Percentiles rank a stretch among this genome's conserved stretches.
Evolutionary conservation across 805 yeast species (phyloP).

Genomic region (Sugiyamaella mastotermitis): DNA sequence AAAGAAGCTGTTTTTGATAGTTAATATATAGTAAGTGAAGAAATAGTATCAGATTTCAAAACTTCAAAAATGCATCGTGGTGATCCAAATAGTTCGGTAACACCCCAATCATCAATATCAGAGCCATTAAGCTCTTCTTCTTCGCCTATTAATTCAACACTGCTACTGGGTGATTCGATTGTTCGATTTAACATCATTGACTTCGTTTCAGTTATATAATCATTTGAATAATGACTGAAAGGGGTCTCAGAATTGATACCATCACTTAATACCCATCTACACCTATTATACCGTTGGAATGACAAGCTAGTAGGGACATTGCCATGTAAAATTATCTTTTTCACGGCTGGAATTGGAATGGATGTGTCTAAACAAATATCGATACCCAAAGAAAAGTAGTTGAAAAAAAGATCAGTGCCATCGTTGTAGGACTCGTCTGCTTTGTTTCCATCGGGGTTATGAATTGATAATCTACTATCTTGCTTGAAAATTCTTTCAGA

Average conservation of each 20-base stretch:
- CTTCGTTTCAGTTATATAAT: conserved; percentile 1
- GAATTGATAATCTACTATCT: conserved; percentile 41
- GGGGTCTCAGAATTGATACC: conserved; percentile 6
- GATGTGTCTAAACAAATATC: conserved; percentile 45
- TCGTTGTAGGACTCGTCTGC: conserved; percentile 11
- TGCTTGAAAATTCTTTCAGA: conserved; percentile 44
- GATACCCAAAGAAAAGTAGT: conserved; percentile 49
- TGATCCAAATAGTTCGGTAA: conserved; percentile 20
- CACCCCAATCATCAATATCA: conserved; percentile 19
- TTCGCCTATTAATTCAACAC: conserved; percentile 25
- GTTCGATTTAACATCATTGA: conserved; percentile 24
- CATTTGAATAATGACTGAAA: conserved; percentile 7
- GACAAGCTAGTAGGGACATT: conserved; percentile 50
- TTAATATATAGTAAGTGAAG: conserved; percentile 19
- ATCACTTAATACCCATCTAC: conserved; percentile 37
- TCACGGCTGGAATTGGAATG: conserved; percentile 32
- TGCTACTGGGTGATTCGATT: conserved; percentile 25
- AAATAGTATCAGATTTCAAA: conserved; percentile 14
- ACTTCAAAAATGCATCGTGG: conserved; percentile 21
- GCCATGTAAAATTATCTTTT: conserved; percentile 47
- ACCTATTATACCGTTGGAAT: conserved; percentile 49
- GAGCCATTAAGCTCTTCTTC: conserved; percentile 3
- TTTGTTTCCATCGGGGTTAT: conserved; percentile 24
- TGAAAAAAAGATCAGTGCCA: conserved; percentile 26
- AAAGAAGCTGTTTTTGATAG: too few species aligned